A percentile compares a stretch with the other conserved stretches of the same genome.
These are phyloP conservation scores for Trichoderma sp. DNA, from an alignment of 2,329 filamentous ascomycete species.

Conservation along the genomic window DNA sequence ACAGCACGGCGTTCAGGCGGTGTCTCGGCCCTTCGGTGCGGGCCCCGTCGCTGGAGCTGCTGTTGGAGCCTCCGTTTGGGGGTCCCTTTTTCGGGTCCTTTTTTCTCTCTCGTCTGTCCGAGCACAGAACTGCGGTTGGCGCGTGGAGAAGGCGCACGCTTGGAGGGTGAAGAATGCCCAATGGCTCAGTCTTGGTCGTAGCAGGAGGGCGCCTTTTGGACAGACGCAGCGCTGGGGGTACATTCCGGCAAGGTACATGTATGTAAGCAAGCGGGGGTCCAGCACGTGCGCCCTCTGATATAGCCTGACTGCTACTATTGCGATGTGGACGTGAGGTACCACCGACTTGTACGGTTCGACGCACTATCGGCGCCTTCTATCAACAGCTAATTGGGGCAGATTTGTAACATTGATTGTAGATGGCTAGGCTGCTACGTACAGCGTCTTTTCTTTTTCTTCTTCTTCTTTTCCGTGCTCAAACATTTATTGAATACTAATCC, in stretches of 20 bases:
- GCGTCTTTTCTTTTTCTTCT: too few relatives aligned
- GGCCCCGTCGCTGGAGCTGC: conserved; percentile 9
- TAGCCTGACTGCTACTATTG: neutral
- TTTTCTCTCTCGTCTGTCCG: conserved; percentile 9
- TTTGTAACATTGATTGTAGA: neutral
- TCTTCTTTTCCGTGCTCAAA: neutral
- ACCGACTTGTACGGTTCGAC: neutral
- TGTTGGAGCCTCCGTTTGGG: conserved; percentile 16
- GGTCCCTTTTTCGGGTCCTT: neutral
- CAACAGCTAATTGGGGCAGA: neutral
- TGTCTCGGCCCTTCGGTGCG: conserved; percentile 11
- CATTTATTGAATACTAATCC: neutral
- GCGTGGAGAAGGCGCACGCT: conserved; percentile 26
- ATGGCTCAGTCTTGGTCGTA: conserved; percentile 11
- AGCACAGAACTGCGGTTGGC: conserved; percentile 23
- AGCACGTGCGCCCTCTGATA: conserved; percentile 19
- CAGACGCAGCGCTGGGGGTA: neutral
- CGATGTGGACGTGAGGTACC: neutral
- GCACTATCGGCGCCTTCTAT: neutral
- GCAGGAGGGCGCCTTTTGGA: conserved; percentile 15
- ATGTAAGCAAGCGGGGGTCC: neutral
- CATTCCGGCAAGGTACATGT: too few relatives aligned
- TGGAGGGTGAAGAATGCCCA: conserved; percentile 16
- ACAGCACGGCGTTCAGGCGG: conserved; percentile 11
- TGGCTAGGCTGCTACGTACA: neutral